These are phyloP conservation scores for Aspergillus fructus DNA, from an alignment of 2,329 filamentous ascomycete genomes.

Conservation along the genomic window DNA sequence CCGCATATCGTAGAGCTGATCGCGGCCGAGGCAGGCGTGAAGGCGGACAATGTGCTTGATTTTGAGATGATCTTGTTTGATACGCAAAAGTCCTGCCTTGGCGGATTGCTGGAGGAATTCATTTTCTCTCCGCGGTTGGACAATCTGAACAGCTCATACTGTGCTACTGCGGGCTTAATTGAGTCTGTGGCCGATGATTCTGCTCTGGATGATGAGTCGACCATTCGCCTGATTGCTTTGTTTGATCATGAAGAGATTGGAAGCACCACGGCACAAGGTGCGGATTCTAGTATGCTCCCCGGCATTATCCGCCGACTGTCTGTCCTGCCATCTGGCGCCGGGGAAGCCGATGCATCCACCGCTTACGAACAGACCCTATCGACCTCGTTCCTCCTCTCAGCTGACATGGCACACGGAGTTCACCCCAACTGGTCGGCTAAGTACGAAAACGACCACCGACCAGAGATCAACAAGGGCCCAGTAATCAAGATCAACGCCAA, in stretches of 20 bases:
- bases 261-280: slow-evolving; percentile 86
- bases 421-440: slow-evolving; percentile 93
- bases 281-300: slow-evolving; percentile 87
- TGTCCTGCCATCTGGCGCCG: slow-evolving; percentile 65
- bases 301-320: slow-evolving; percentile 83
- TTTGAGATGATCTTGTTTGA: slow-evolving; percentile 98
- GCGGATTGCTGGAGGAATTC: slow-evolving; percentile 88
- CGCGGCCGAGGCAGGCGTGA: slow-evolving; percentile 72
- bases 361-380: slow-evolving; percentile 91
- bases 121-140: slow-evolving; percentile 95
- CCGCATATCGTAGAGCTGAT: slow-evolving; percentile 82
- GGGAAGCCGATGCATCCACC: slow-evolving; percentile 66
- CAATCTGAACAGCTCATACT: slow-evolving; percentile 96
- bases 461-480: slow-evolving; percentile 92
- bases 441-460: slow-evolving; percentile 87
- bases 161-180: slow-evolving; percentile 81
- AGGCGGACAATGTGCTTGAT: slow-evolving; percentile 73
- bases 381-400: slow-evolving; percentile 89
- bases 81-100: slow-evolving; percentile 84
- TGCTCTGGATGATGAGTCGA: slow-evolving; percentile 71
- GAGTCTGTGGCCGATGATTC: slow-evolving; percentile 66
- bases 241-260: slow-evolving; percentile 99
- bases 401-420: slow-evolving; percentile 96
- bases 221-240: slow-evolving; percentile 86
- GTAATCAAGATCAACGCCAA: slow-evolving; percentile 99